These are phyloP conservation scores for Trichoderma harzianum DNA, from an alignment of 2,329 filamentous ascomycete genomes.

Conservation along the genomic window DNA sequence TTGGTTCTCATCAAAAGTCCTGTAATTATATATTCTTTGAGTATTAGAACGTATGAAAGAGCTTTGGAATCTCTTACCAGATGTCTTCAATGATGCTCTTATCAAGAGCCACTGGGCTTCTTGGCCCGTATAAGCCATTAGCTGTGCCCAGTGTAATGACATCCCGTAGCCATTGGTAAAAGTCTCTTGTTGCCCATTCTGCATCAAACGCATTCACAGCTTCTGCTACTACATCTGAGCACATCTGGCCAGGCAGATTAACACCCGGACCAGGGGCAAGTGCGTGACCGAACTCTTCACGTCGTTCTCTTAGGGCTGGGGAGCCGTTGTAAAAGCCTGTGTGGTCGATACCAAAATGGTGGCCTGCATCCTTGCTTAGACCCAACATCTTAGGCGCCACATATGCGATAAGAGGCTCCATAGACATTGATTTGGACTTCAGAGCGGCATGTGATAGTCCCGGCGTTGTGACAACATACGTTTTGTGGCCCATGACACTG, in stretches of 20 bases:
- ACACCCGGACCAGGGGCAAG: not conserved
- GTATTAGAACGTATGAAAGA: no score
- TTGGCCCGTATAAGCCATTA: not conserved
- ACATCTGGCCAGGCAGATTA: not conserved
- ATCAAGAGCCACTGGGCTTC: not conserved
- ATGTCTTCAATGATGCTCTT: not conserved
- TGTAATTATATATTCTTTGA: not conserved
- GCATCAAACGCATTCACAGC: not conserved
- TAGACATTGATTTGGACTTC: constrained; percentile 1
- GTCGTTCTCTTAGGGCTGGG: not conserved
- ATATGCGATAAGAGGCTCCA: not conserved
- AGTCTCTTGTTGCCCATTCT: not conserved
- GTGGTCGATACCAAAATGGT: not conserved
- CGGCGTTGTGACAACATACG: not conserved
- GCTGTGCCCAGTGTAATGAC: not conserved
- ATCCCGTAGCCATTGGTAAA: not conserved
- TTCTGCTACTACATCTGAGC: not conserved
- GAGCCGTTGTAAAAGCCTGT: not conserved
- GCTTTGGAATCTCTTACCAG: not conserved
- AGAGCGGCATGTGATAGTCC: not conserved
- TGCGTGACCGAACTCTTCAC: not conserved
- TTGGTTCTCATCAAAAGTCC: constrained; percentile 8
- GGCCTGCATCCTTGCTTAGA: not conserved
- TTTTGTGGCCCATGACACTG: not conserved
- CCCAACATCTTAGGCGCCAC: not conserved